Percentiles rank a stretch among this genome's conserved stretches.
These are phyloP conservation scores for Linnemannia schmuckeri DNA, from an alignment of 192 early-diverging fungal species.

Conservation along the genomic window DNA sequence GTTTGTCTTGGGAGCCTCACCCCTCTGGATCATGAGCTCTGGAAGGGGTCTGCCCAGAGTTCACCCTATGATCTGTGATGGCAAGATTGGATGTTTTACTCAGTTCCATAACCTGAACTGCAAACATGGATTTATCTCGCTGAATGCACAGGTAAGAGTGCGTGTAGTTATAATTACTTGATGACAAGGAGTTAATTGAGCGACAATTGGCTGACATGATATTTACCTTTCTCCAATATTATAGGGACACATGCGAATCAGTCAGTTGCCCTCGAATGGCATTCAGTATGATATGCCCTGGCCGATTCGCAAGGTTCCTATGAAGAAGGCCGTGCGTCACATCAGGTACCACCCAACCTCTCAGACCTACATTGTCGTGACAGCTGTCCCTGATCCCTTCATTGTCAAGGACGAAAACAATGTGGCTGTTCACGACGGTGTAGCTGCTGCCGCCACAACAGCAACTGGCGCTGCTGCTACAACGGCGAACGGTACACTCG, in stretches of 20 bases:
- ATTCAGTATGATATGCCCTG: constrained; percentile 81
- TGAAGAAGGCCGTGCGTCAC: constrained; percentile 78
- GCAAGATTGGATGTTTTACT: constrained; percentile 75
- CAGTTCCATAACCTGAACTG: constrained; percentile 85
- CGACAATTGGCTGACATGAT: not conserved
- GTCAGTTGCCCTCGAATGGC: constrained; percentile 71
- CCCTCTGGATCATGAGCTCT: constrained; percentile 80
- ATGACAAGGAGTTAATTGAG: not conserved
- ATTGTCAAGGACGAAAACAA: constrained; percentile 79
- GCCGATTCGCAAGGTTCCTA: constrained; percentile 78
- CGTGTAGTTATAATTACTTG: not conserved
- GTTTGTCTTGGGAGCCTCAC: constrained; percentile 77
- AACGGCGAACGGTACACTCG: not conserved
- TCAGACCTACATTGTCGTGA: constrained; percentile 84
- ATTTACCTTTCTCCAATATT: not conserved
- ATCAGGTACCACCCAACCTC: constrained; percentile 88
- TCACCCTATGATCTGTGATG: constrained; percentile 81
- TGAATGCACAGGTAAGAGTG: constrained; percentile 72
- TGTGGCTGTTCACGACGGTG: constrained; percentile 54
- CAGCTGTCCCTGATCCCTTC: constrained; percentile 76
- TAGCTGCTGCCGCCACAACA: not conserved
- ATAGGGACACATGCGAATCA: constrained; percentile 75
- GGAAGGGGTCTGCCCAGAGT: constrained; percentile 73
- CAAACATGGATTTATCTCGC: constrained; percentile 79
- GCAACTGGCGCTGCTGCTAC: not conserved